Evolutionary conservation across 495 filamentous ascomycete genomes (phyloP), one percentile per base, ranked within the genome.

Genomic region (Penicillium alfredii): DNA sequence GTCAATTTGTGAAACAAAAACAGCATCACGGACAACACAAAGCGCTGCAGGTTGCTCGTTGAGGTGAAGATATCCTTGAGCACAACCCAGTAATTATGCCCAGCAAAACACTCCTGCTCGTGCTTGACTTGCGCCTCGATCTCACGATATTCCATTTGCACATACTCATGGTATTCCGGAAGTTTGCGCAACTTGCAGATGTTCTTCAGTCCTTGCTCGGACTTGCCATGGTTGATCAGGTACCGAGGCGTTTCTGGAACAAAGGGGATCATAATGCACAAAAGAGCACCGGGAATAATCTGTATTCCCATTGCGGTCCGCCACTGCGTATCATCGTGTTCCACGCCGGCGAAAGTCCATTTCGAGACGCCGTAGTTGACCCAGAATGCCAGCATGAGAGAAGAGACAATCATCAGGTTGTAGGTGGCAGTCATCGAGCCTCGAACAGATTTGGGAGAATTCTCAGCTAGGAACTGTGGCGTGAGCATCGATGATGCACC

Each of bases 221-320:
- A 56, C 18, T 49, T 34, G 12, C 53, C 70, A 42, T 75, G 71
- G 28, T 65, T 61, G 49, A 72, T 51, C 20, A 74, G 55, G 64
- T 69, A 76, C 6, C 73, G 61, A 5, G 72, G 72, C 1, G 64
- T 69, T 33, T 74, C 70, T 0, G 63, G 59, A 12, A 69, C 49
- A 38, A 78, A 71, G 37, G 81, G 75, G 15, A 83, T 64, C 8
- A 73, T 66, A 4, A 76, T 66, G 35, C 82, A 82, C 25, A 82
- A 72, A 50, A 71, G 56, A 17, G 32, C 43, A 17, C 48, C 48
- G 18, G 76, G 55, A 30, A 61, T 48, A 0, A 83, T 65, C 38
- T 83, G 78, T 9, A 68, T 47, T 6, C 53, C 59, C 43, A 68
- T 53, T 4, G 64, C 60, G 4, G 72, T 53, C 17, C 70, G 53